phyloP scores from a whole-genome alignment of 352 stramenopile genomes.

The Pythium guiyangense region DNA sequence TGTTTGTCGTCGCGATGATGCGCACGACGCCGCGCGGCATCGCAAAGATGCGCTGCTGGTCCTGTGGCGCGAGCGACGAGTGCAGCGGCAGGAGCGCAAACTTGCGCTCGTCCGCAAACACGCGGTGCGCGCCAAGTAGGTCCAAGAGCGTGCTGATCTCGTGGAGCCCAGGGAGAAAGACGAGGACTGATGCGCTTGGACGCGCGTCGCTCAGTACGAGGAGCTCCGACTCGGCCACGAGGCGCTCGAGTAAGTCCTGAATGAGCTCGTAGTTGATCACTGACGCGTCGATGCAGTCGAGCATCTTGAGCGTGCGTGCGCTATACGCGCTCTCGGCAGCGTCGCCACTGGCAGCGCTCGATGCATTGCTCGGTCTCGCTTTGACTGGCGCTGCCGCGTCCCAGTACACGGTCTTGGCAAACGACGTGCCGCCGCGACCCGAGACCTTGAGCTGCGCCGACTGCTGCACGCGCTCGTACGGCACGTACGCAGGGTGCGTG shows the following conservation, averaged over 20 bases:
- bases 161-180: constrained; percentile 94
- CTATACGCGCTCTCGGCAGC: constrained; percentile 51
- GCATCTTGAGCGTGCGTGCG: constrained; percentile 77
- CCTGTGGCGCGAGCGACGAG: constrained; percentile 89
- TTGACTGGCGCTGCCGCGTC: constrained; percentile 26
- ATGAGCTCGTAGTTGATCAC: constrained; percentile 96
- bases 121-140: constrained; percentile 49
- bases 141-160: constrained; percentile 92
- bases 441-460: constrained; percentile 64
- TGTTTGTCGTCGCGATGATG: constrained; percentile 96
- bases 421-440: constrained; percentile 53
- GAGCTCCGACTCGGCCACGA: constrained; percentile 53
- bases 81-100: constrained; percentile 91
- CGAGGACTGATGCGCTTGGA: constrained; percentile 85
- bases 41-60: constrained; percentile 93
- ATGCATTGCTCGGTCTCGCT: constrained; percentile 17
- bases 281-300: constrained; percentile 84
- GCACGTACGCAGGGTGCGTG: constrained; percentile 43
- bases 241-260: constrained; percentile 81
- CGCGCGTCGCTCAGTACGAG: constrained; percentile 15
- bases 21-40: constrained; percentile 64
- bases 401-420: constrained; percentile 62
- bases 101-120: constrained; percentile 39
- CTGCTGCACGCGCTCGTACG: constrained; percentile 20
- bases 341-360: neutral